Conservation (phyloP, 192 early-diverging fungal species). For the Coemansia umbellata region DNA sequence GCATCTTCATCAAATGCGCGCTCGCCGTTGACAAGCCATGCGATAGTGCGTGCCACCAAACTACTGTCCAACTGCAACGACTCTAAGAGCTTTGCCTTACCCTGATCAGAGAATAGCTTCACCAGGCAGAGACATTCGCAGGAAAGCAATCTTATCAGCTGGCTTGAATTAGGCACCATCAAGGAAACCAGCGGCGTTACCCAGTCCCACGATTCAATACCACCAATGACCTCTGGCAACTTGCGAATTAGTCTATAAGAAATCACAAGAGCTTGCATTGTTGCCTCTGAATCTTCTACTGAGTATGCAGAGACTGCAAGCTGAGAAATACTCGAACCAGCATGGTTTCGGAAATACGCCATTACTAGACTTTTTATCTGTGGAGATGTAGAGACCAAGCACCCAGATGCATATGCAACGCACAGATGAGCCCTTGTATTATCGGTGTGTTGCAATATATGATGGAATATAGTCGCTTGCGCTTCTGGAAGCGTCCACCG, state of each 20-base stretch:
- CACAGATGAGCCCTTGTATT: constrained; percentile 34
- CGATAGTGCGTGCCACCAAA: constrained; percentile 6
- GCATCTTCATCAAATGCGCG: constrained; percentile 10
- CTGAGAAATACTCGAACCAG: constrained; percentile 7
- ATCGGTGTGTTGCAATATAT: background rate
- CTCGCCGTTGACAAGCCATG: constrained; percentile 31
- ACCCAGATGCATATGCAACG: constrained; percentile 55
- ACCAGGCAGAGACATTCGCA: constrained; percentile 36
- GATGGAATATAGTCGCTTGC: constrained; percentile 28
- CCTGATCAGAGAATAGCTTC: constrained; percentile 16
- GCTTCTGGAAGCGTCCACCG: constrained; percentile 63
- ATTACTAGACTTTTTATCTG: constrained; percentile 62
- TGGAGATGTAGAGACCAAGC: constrained; percentile 63
- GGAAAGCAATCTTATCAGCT: constrained; percentile 17
- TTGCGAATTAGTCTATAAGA: constrained; percentile 55
- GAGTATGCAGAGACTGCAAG: constrained; percentile 1
- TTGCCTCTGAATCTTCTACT: background rate
- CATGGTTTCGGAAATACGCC: constrained; percentile 16
- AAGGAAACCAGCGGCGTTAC: constrained; percentile 21
- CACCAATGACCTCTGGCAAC: constrained; percentile 32
- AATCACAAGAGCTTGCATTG: constrained; percentile 8
- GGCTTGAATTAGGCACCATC: constrained; percentile 11
- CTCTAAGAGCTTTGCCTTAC: constrained; percentile 12
- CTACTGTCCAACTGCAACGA: background rate
- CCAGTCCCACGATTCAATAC: constrained; percentile 27